Conservation (phyloP, 345 rosid species). For the Melastoma malabathricum region DNA sequence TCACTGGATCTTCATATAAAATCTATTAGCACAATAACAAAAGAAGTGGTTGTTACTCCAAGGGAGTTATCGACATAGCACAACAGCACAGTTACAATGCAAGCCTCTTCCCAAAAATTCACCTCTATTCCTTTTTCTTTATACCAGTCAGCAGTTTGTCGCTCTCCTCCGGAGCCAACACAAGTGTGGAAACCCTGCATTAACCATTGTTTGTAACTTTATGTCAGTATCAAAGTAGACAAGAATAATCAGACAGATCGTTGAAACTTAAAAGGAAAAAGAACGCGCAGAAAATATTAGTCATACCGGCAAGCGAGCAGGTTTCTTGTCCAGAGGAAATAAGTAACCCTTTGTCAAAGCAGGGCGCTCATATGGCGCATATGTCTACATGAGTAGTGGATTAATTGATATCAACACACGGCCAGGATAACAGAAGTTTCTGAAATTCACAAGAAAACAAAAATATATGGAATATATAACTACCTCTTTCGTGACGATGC, state of each 20-base stretch:
- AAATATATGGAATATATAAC: neutral
- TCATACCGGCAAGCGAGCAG: slow-evolving; percentile 86
- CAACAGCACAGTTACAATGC: no score
- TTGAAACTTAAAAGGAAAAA: neutral
- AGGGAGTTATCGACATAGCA: no score
- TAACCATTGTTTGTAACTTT: slow-evolving; percentile 3
- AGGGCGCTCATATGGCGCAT: slow-evolving; percentile 94
- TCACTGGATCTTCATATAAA: slow-evolving; percentile 78
- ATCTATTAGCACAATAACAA: slow-evolving; percentile 22
- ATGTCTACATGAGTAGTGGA: slow-evolving; percentile 29
- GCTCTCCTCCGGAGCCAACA: slow-evolving; percentile 94
- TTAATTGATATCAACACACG: no score
- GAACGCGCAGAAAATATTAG: neutral
- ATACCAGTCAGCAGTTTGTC: slow-evolving; percentile 92
- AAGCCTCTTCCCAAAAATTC: neutral
- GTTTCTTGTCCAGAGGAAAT: slow-evolving; percentile 85
- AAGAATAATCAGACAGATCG: neutral
- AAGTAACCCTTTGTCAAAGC: slow-evolving; percentile 90
- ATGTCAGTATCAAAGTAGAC: no score
- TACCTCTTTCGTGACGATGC: slow-evolving; percentile 89
- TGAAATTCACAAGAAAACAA: neutral
- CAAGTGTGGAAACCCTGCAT: slow-evolving; percentile 90
- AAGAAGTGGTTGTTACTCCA: neutral
- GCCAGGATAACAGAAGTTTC: neutral
- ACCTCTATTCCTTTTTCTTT: slow-evolving; percentile 98